These are phyloP conservation scores for Sphaerosporella brunnea DNA, from an alignment of 495 filamentous ascomycete genomes.

Conservation along the genomic window DNA sequence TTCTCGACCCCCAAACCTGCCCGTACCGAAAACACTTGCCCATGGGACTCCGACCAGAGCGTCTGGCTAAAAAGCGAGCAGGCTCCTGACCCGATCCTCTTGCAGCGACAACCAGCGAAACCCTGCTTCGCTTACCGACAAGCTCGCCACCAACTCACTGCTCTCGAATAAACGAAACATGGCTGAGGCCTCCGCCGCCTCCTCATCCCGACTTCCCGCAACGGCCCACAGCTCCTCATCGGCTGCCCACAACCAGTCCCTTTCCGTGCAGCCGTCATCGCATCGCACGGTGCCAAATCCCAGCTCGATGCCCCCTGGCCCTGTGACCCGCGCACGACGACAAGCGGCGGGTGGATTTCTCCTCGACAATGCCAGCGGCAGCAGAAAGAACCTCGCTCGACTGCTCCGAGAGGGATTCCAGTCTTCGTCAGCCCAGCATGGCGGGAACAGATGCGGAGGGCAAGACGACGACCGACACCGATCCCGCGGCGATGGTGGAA, in stretches of 20 bases:
- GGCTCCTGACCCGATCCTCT: not conserved
- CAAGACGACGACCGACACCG: not conserved
- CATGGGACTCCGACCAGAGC: no score
- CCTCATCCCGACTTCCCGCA: slow-evolving; percentile 14
- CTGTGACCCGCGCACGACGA: slow-evolving; percentile 7
- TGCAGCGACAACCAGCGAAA: slow-evolving; percentile 10
- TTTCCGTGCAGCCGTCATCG: slow-evolving; percentile 7
- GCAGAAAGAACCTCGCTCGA: slow-evolving; percentile 1
- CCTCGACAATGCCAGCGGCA: slow-evolving; percentile 11
- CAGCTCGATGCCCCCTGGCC: slow-evolving; percentile 7
- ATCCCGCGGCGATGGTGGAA: slow-evolving; percentile 10
- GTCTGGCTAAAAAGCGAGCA: no score
- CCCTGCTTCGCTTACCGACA: slow-evolving; percentile 16
- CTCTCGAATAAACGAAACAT: no score
- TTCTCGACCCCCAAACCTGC: no score
- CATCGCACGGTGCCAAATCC: slow-evolving; percentile 13
- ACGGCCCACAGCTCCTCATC: slow-evolving; percentile 6
- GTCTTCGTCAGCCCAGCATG: not conserved
- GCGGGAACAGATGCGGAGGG: not conserved
- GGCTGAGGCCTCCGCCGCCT: no score
- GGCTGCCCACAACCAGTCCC: not conserved
- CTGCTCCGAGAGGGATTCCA: not conserved
- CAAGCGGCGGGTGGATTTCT: slow-evolving; percentile 17
- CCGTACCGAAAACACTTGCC: no score
- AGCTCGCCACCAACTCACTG: slow-evolving; percentile 11